Evolutionary conservation across 768 basidiomycete genomes (phyloP), one percentile per base, ranked within the genome.

Genomic region (Termitomyces sp.): DNA sequence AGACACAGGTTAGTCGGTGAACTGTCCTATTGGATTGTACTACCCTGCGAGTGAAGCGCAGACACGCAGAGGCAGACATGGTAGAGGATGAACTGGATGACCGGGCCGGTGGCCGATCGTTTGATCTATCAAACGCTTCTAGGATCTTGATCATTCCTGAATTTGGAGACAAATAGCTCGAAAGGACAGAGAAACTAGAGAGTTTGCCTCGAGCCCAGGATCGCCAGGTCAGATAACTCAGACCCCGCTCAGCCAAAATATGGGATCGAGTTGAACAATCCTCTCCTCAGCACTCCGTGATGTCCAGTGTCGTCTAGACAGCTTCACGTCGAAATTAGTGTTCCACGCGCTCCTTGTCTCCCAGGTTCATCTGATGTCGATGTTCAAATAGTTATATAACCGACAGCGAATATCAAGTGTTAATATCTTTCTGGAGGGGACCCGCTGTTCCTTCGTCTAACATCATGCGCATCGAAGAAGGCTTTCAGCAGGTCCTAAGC

Each of bases 41-140:
- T 65, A 84, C 88, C 64, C 81, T 73, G 49, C 78, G 79, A 37
- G 87, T 90, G 66, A 90, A 90, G 41, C 85, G 82, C 58, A 89
- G 67, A 68, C 87, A 90, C 13, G 86, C 87, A 58, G 85, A 69
- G 16, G 48, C 43, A 37, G 37, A 42, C 37, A 50, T 59, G 43
- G 53, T 27, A 43, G 59, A 24, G n/a, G 52, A n/a, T n/a, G 44
- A 27, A 41, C 5, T 36, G 44, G 41, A 31, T 24, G 3, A 32
- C 22, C 56, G 59, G 59, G 50, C 59, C 59, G 59, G 22, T 44
- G 16, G 41, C 58, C 47, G 58, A 53, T 14, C 18, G 29, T n/a
- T n/a, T n/a, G n/a, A n/a, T n/a, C n/a, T n/a, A n/a, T n/a, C n/a
- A n/a, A n/a, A n/a, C n/a, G n/a, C n/a, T n/a, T n/a, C n/a, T n/a